Percentiles rank a stretch among this genome's conserved stretches.
Evolutionary conservation across 352 stramenopile genomes (phyloP).

Genomic region (Pythium pyrilobum): DNA sequence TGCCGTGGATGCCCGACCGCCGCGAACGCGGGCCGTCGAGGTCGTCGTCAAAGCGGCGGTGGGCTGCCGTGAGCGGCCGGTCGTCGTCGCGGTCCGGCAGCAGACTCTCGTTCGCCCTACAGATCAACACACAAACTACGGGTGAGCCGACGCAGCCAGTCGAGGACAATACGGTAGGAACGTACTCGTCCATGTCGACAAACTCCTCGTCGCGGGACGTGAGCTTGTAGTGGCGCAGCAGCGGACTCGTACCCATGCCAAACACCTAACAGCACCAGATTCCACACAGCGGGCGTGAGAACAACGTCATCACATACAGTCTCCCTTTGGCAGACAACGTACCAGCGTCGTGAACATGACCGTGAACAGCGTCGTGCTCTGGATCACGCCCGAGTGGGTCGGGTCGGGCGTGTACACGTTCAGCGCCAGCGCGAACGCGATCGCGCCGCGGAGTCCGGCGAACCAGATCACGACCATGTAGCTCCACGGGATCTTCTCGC

Average conservation of each 20-base stretch:
- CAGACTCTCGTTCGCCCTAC: constrained; percentile 42
- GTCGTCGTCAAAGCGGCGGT: constrained; percentile 21
- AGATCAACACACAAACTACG: constrained; percentile 14
- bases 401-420: constrained; percentile 42
- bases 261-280: constrained; percentile 19
- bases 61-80: constrained; percentile 13
- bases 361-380: constrained; percentile 49
- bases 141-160: not conserved
- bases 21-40: constrained; percentile 24
- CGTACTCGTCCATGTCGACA: constrained; percentile 6
- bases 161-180: not conserved
- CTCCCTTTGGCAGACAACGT: not conserved
- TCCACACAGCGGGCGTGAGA: too few relatives aligned
- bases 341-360: constrained; percentile 48
- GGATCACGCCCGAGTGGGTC: constrained; percentile 34
- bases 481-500: constrained; percentile 54
- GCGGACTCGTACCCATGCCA: constrained; percentile 34
- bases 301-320: too few relatives aligned
- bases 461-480: constrained; percentile 91
- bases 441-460: constrained; percentile 87
- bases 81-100: constrained; percentile 49
- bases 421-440: constrained; percentile 88
- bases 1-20: constrained; percentile 22
- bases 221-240: constrained; percentile 28
- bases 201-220: constrained; percentile 6